Conservation (phyloP, 257 asterid genomes). For the Primulina tabacum region DNA sequence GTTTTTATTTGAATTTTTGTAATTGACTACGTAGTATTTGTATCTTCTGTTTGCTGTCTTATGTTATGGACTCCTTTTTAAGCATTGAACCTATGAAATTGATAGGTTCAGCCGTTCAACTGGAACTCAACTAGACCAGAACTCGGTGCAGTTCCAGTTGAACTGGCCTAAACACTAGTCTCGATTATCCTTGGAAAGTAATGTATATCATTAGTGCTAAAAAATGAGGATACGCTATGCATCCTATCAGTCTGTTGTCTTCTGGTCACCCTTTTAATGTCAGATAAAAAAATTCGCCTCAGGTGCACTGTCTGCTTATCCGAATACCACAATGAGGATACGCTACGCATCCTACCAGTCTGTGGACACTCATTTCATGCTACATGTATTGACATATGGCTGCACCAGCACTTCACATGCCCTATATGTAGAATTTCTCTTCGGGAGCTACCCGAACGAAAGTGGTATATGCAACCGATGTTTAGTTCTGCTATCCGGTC, state of each 20-base stretch:
- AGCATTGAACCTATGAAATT: background rate
- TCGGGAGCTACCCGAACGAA: conserved; percentile 53
- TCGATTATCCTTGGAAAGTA: background rate
- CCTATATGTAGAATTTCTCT: conserved; percentile 88
- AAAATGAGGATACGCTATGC: no score
- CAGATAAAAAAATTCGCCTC: background rate
- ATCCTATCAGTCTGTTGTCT: background rate
- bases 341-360: conserved; percentile 52
- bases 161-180: background rate
- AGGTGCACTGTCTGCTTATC: conserved; percentile 80
- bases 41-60: background rate
- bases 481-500: conserved; percentile 66
- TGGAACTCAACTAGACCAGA: background rate
- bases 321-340: conserved; percentile 69
- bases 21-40: background rate
- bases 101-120: background rate
- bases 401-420: conserved; percentile 71
- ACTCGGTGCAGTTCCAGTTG: background rate
- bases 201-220: background rate
- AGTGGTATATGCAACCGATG: conserved; percentile 61
- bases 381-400: conserved; percentile 75
- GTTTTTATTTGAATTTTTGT: background rate
- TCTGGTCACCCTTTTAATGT: background rate
- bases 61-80: background rate
- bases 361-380: conserved; percentile 85